phyloP scores from a whole-genome alignment of 2,329 filamentous ascomycete species.

The Exophiala sp. region DNA sequence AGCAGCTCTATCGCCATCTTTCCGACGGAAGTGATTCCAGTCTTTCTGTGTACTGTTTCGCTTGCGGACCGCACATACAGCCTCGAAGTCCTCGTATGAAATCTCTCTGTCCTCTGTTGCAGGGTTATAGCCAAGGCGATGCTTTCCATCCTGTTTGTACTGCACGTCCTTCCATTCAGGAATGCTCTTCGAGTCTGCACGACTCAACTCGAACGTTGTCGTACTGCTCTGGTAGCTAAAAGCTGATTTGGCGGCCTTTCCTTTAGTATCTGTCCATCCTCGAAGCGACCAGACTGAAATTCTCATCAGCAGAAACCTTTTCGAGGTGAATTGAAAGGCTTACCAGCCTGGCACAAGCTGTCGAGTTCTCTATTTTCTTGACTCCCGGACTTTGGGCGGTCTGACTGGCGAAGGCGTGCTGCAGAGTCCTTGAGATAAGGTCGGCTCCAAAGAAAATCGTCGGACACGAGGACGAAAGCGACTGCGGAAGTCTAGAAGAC shows the following conservation, averaged over 20 bases:
- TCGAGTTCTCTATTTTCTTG: background rate
- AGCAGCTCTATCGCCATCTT: slow-evolving; percentile 2
- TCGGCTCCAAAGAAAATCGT: background rate
- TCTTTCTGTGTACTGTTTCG: background rate
- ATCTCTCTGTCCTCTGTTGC: background rate
- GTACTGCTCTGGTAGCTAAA: background rate
- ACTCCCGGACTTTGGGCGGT: background rate
- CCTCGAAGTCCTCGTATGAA: slow-evolving; percentile 4
- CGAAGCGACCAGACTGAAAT: background rate
- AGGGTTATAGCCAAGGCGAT: slow-evolving; percentile 9
- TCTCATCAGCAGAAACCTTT: background rate
- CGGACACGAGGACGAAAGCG: background rate
- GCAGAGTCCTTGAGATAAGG: slow-evolving; percentile 1
- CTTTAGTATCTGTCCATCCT: background rate
- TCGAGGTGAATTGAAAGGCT: background rate
- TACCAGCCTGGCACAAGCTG: background rate
- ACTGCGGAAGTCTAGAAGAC: background rate
- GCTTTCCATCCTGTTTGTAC: slow-evolving; percentile 2
- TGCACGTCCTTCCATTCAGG: slow-evolving; percentile 6
- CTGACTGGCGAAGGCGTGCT: background rate
- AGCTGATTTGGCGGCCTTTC: background rate
- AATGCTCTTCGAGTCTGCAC: background rate
- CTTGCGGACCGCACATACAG: background rate
- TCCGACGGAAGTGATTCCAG: background rate
- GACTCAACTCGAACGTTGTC: background rate